These are phyloP conservation scores for Silene latifolia DNA, from an alignment of 148 eudicot species.

Conservation along the genomic window DNA sequence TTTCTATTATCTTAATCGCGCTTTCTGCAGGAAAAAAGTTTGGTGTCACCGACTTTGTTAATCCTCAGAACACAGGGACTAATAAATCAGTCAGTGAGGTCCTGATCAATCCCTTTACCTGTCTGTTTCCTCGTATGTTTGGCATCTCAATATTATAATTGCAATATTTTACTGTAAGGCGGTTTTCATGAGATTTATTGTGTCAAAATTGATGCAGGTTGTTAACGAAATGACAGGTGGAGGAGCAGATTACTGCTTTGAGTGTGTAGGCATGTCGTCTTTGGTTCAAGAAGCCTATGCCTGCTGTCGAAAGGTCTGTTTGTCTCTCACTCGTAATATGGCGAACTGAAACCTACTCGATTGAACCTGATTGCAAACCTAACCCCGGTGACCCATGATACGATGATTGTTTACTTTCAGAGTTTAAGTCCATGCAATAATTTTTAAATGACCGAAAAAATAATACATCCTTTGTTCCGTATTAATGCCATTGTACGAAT, in stretches of 20 bases:
- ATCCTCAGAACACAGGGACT: slow-evolving; percentile 35
- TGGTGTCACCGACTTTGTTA: slow-evolving; percentile 77
- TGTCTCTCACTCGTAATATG: background rate
- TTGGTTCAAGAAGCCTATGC: slow-evolving; percentile 81
- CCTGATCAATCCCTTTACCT: background rate
- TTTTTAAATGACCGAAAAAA: too few relatives aligned
- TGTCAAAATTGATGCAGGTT: slow-evolving; percentile 35
- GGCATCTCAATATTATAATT: too few relatives aligned
- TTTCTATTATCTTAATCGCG: background rate
- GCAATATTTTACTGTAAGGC: too few relatives aligned
- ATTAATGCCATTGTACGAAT: background rate
- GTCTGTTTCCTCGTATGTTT: background rate
- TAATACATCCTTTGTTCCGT: too few relatives aligned
- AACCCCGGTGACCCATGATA: too few relatives aligned
- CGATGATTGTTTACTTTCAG: too few relatives aligned
- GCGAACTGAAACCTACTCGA: too few relatives aligned
- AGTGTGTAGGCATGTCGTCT: slow-evolving; percentile 75
- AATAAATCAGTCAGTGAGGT: slow-evolving; percentile 71
- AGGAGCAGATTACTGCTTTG: slow-evolving; percentile 91
- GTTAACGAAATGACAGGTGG: slow-evolving; percentile 78
- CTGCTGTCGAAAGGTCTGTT: slow-evolving; percentile 58
- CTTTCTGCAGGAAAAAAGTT: slow-evolving; percentile 51
- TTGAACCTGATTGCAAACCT: too few relatives aligned
- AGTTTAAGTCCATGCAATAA: too few relatives aligned
- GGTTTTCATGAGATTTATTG: too few relatives aligned